These are phyloP conservation scores for Fagopyrum homotropicum DNA, from an alignment of 148 eudicot species.

Conservation along the genomic window DNA sequence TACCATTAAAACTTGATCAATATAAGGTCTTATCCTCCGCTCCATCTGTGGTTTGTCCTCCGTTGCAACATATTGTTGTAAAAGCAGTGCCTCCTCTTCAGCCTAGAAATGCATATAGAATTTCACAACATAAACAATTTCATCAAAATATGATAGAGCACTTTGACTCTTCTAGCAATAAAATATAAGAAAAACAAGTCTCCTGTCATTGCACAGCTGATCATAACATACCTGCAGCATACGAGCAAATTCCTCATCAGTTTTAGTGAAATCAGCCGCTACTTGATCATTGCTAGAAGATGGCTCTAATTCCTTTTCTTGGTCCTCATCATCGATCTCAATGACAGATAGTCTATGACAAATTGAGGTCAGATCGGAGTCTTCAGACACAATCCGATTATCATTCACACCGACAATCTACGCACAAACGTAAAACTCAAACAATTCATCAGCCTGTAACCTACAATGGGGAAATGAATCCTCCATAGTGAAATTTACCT, in stretches of 20 bases:
- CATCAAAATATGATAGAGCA: neutral
- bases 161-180: neutral
- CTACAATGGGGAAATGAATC: neutral
- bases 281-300: constrained; percentile 17
- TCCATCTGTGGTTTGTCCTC: constrained; percentile 49
- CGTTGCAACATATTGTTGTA: constrained; percentile 54
- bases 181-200: neutral
- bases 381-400: constrained; percentile 42
- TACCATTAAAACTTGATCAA: constrained; percentile 78
- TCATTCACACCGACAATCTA: constrained; percentile 51
- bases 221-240: constrained; percentile 60
- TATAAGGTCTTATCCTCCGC: constrained; percentile 53
- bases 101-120: constrained; percentile 39
- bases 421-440: neutral
- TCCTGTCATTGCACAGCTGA: neutral
- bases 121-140: neutral
- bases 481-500: constrained; percentile 27
- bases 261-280: constrained; percentile 29
- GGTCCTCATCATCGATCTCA: constrained; percentile 38
- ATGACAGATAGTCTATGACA: constrained; percentile 55
- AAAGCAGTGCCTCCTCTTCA: constrained; percentile 85
- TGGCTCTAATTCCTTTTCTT: constrained; percentile 16
- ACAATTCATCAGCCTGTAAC: neutral
- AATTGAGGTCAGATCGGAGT: constrained; percentile 54
- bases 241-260: constrained; percentile 86